Percentiles rank a stretch among this genome's conserved stretches.
Conservation (phyloP, 164 flowering plant genomes). For the Vitis riparia region DNA sequence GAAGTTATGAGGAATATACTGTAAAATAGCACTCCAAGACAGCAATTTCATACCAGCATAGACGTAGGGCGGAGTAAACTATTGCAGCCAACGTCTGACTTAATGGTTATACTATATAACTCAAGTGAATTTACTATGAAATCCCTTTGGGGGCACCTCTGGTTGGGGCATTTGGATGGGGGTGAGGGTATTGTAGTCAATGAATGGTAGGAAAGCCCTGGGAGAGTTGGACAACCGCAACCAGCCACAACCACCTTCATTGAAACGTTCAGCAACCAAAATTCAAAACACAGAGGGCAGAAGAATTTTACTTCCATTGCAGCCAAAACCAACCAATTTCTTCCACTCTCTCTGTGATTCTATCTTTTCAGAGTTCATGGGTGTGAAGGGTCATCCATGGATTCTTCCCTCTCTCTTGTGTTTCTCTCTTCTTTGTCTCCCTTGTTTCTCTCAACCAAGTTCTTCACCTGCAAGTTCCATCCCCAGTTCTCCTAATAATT, state of each 20-base stretch:
- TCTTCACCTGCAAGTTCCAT: conserved; percentile 12
- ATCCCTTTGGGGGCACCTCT: neutral
- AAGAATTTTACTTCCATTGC: conserved; percentile 1
- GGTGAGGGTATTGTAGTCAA: conserved; percentile 19
- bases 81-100: neutral
- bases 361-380: conserved; percentile 16
- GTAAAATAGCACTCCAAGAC: too few species aligned
- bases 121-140: conserved; percentile 1
- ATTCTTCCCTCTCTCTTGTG: conserved; percentile 13
- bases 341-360: conserved; percentile 11
- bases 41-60: neutral
- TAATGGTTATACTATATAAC: neutral
- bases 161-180: neutral
- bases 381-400: conserved; percentile 15
- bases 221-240: conserved; percentile 12
- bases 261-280: conserved; percentile 39
- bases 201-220: neutral
- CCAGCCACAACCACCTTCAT: conserved; percentile 31
- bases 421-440: conserved; percentile 14
- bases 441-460: conserved; percentile 24
- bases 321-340: neutral
- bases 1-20: too few species aligned
- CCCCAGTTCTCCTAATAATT: neutral
- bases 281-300: conserved; percentile 2
- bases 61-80: conserved; percentile 19